These are phyloP conservation scores for Caryopteris hybrid DNA, from an alignment of 305 asterid species.

Conservation along the genomic window DNA sequence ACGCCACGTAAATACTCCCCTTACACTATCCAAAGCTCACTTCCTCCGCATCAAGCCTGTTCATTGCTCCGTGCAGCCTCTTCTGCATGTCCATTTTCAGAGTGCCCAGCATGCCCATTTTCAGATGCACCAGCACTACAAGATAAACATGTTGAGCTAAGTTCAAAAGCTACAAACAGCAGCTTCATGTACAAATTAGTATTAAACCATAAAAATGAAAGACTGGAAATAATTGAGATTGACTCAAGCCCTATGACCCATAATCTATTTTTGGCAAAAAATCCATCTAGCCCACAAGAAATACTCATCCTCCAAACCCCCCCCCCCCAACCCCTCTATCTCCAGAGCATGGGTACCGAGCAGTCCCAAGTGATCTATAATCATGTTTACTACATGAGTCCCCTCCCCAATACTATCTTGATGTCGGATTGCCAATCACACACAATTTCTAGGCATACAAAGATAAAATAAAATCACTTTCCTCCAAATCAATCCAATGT, in stretches of 20 bases:
- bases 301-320: too few relatives aligned
- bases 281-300: too few relatives aligned
- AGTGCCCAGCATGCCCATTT: constrained; percentile 27
- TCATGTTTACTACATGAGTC: too few relatives aligned
- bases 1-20: neutral
- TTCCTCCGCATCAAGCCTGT: constrained; percentile 23
- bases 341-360: neutral
- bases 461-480: neutral
- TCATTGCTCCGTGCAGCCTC: constrained; percentile 24
- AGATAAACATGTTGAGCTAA: neutral
- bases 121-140: constrained; percentile 51
- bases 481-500: neutral
- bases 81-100: constrained; percentile 26
- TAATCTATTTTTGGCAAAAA: too few relatives aligned
- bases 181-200: neutral
- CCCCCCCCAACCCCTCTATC: too few relatives aligned
- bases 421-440: neutral
- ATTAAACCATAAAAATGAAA: neutral
- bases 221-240: neutral
- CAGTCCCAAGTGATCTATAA: too few relatives aligned
- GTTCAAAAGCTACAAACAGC: constrained; percentile 2
- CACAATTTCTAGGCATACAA: neutral
- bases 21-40: neutral
- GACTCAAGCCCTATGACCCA: too few relatives aligned
- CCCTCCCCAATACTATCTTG: neutral